Evolutionary conservation across 192 early-diverging fungal species (phyloP), one percentile per base, ranked within the genome.

Genomic region (Gryganskiella cystojenkinii): DNA sequence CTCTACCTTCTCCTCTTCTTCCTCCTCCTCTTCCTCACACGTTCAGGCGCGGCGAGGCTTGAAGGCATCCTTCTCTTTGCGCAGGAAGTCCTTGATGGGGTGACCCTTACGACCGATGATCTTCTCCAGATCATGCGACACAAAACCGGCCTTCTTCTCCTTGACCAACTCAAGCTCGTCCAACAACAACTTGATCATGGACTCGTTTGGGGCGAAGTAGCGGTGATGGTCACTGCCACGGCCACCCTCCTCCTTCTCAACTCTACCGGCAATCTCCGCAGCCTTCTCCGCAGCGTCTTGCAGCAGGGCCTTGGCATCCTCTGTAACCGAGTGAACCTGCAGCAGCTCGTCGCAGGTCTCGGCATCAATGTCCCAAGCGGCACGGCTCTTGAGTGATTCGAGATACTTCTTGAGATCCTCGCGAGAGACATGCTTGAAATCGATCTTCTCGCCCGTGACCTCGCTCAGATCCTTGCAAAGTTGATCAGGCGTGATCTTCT

Each of bases 61-160:
- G 60, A 71, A 71, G 33, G 33, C 60, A 17, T 71, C 61, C 56
- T 64, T 72, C 44, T 72, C 47, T 55, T 72, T 72, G 15, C 13
- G 43, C 52, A 72, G 59, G 43, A 72, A 72, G 55, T 72, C 70
- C 37, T 42, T 47, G 27, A 50, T 20, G 46, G 61, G 20, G 37
- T 44, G 63, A 27, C 70, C 70, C 24, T 57, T 20, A 17, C 52
- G 54, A 11, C 70, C 70, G 14, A 47, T 42, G 22, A 72, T 58
- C 56, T 59, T 72, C 27, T 72, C 70, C 25, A 72, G 37, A 47
- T 72, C 70, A 4, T 56, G 54, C 17, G 70, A 72, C 24, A 64
- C 61, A 40, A 72, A 64, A 25, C 56, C 46, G n/a, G 55, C 61
- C 46, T 72, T 54, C 17, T 44, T 61, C 25, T 49, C 40, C 28